Evolutionary conservation across 2,329 filamentous ascomycete species (phyloP).

Genomic region (Aspergillus sp.): DNA sequence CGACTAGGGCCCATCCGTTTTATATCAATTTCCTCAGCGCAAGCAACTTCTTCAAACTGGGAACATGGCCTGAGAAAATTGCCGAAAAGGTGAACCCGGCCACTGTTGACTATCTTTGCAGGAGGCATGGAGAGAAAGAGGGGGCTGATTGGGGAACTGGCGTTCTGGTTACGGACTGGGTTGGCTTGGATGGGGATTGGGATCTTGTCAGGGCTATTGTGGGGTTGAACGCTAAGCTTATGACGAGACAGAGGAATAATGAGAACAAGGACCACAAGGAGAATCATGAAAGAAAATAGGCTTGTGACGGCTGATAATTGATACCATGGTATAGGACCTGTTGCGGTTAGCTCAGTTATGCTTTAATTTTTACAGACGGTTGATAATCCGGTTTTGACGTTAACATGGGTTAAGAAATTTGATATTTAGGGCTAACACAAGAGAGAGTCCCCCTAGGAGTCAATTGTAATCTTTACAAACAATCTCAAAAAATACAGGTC

Average conservation of each 20-base stretch:
- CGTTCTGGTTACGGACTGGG: conserved; percentile 91
- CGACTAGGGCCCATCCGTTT: conserved; percentile 60
- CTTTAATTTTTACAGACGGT: not conserved
- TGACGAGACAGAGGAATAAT: conserved; percentile 30
- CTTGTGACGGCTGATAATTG: not conserved
- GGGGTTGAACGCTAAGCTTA: conserved; percentile 76
- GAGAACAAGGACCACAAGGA: not conserved
- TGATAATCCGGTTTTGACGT: not conserved
- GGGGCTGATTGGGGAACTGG: conserved; percentile 74
- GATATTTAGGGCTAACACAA: not conserved
- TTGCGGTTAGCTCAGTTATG: not conserved
- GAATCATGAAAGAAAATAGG: not conserved
- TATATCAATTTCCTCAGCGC: conserved; percentile 89
- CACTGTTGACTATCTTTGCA: conserved; percentile 59
- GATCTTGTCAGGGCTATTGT: conserved; percentile 83
- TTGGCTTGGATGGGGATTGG: conserved; percentile 84
- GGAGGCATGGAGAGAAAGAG: conserved; percentile 52
- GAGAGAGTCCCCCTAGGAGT: conserved; percentile 14
- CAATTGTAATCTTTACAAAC: conserved; percentile 16
- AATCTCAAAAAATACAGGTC: conserved; percentile 26
- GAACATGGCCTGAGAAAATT: conserved; percentile 91
- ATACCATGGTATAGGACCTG: not conserved
- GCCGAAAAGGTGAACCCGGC: conserved; percentile 84
- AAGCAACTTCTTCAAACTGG: conserved; percentile 89
- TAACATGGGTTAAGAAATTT: not conserved